Conservation (phyloP, 1,139 yeast genomes). For the Pichia inconspicua region DNA sequence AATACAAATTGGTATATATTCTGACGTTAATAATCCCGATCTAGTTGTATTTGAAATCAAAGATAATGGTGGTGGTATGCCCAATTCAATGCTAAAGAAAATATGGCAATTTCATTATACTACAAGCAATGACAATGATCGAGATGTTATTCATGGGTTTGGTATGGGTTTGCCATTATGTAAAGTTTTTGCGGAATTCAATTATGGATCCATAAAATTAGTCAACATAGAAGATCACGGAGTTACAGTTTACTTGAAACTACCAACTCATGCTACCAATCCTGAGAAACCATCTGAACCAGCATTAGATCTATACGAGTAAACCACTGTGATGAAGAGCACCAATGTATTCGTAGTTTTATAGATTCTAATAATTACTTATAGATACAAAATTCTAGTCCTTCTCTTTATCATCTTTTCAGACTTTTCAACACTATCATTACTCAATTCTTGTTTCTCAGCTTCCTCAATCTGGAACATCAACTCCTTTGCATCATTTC, state of each 20-base stretch:
- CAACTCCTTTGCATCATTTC: conserved; percentile 31
- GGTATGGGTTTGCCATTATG: conserved; percentile 28
- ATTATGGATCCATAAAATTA: conserved; percentile 19
- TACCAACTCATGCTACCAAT: conserved; percentile 14
- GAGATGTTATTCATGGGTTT: conserved; percentile 26
- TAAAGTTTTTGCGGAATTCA: conserved; percentile 21
- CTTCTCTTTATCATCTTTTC: conserved; percentile 24
- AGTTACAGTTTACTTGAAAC: conserved; percentile 18
- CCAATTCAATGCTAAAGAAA: conserved; percentile 14
- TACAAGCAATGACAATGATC: conserved; percentile 20
- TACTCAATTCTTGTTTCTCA: conserved; percentile 8
- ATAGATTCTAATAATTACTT: not conserved
- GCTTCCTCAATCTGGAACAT: conserved; percentile 12
- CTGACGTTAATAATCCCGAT: conserved; percentile 4
- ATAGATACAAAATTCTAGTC: conserved; percentile 25
- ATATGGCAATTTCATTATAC: conserved; percentile 28
- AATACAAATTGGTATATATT: conserved; percentile 12
- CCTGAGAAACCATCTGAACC: not conserved
- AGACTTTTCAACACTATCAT: conserved; percentile 2
- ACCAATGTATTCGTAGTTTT: not conserved
- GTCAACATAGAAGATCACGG: conserved; percentile 19
- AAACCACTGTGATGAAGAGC: not conserved
- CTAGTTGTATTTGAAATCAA: conserved; percentile 15
- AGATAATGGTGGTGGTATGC: conserved; percentile 26
- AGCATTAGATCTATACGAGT: conserved; percentile 5